These are phyloP conservation scores for Dissophora ornata DNA, from an alignment of 192 early-diverging fungal species.

Conservation along the genomic window DNA sequence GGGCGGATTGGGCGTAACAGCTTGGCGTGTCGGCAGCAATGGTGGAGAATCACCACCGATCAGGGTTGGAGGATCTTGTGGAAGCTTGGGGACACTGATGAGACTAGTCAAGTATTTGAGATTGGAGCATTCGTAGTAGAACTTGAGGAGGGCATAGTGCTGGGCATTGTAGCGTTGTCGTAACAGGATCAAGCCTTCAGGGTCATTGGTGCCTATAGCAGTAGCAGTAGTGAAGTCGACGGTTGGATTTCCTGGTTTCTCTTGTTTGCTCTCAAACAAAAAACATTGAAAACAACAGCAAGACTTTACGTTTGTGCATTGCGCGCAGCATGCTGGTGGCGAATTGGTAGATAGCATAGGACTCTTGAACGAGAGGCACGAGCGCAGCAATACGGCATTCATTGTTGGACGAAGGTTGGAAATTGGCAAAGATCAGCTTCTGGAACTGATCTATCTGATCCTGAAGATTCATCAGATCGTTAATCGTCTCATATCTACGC, in stretches of 20 bases:
- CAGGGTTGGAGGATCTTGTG: slow-evolving; percentile 86
- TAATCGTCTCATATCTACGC: slow-evolving; percentile 93
- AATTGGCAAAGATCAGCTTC: slow-evolving; percentile 88
- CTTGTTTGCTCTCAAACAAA: too few relatives aligned
- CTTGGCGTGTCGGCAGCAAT: slow-evolving; percentile 14
- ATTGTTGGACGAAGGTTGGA: slow-evolving; percentile 85
- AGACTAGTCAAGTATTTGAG: slow-evolving; percentile 92
- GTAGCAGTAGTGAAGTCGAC: neutral
- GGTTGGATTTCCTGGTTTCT: neutral
- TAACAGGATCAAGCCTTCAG: slow-evolving; percentile 89
- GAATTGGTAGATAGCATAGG: slow-evolving; percentile 95
- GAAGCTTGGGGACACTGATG: slow-evolving; percentile 88
- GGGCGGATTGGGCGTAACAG: slow-evolving; percentile 44
- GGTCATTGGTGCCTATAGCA: slow-evolving; percentile 62
- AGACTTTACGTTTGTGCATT: slow-evolving; percentile 84
- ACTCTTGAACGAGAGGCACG: slow-evolving; percentile 96
- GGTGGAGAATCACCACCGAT: slow-evolving; percentile 77
- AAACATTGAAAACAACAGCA: slow-evolving; percentile 57
- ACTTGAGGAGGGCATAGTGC: slow-evolving; percentile 88
- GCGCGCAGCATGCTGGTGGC: slow-evolving; percentile 94
- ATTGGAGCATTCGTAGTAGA: slow-evolving; percentile 92
- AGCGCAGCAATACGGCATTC: slow-evolving; percentile 95
- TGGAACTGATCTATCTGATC: slow-evolving; percentile 93
- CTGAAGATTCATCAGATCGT: slow-evolving; percentile 90
- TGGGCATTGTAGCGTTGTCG: slow-evolving; percentile 86